These are phyloP conservation scores for Claviceps quebecensis DNA, from an alignment of 2,329 filamentous ascomycete genomes.

Conservation along the genomic window DNA sequence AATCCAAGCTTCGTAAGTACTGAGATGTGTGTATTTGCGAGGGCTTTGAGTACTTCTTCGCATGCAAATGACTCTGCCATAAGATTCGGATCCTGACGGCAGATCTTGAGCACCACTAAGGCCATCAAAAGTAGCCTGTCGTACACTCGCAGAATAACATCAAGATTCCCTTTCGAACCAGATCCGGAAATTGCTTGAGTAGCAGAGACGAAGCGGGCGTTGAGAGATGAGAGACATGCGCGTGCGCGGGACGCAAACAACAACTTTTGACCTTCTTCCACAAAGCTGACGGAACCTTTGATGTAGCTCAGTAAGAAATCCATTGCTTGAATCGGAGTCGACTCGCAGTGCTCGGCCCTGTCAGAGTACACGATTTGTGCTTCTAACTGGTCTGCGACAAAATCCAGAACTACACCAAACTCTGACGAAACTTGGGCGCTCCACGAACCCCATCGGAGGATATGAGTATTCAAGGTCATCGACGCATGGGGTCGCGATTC, in stretches of 20 bases:
- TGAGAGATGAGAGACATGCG: constrained; percentile 29
- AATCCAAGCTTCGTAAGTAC: constrained; percentile 30
- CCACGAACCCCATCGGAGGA: constrained; percentile 42
- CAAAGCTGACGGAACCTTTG: constrained; percentile 27
- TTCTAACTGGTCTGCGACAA: constrained; percentile 34
- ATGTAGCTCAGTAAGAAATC: constrained; percentile 36
- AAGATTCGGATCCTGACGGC: constrained; percentile 19
- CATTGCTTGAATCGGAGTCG: constrained; percentile 17
- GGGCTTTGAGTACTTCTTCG: constrained; percentile 33
- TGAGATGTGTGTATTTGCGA: constrained; percentile 24
- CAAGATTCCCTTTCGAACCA: neutral
- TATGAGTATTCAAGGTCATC: constrained; percentile 33
- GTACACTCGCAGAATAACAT: constrained; percentile 13
- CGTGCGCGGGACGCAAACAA: constrained; percentile 29
- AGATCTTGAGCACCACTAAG: constrained; percentile 28
- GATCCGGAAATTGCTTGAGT: constrained; percentile 4
- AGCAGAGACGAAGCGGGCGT: constrained; percentile 15
- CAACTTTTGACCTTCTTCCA: constrained; percentile 18
- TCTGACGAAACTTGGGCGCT: constrained; percentile 45
- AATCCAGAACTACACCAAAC: constrained; percentile 47
- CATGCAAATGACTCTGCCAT: constrained; percentile 26
- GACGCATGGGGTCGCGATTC: constrained; percentile 20
- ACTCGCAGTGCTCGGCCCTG: constrained; percentile 1
- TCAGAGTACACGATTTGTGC: neutral
- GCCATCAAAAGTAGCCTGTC: constrained; percentile 19